Evolutionary conservation across 2,329 filamentous ascomycete species (phyloP).

Genomic region (Didymella pinodella): DNA sequence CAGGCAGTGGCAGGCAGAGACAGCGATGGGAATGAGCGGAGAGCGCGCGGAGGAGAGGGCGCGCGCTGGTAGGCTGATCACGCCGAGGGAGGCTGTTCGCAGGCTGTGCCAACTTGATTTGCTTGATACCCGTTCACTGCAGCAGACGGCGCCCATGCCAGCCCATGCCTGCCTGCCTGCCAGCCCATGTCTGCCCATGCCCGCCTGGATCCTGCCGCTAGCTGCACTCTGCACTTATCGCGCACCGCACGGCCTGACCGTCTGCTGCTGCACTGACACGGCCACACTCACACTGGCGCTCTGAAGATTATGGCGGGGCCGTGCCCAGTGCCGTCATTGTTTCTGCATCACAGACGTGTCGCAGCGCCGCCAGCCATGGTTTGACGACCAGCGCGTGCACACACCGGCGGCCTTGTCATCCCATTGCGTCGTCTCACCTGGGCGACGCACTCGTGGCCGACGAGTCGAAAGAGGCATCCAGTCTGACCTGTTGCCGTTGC

Average conservation of each 20-base stretch:
- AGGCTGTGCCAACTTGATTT: slow-evolving; percentile 8
- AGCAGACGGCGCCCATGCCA: background rate
- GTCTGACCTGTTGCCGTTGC: background rate
- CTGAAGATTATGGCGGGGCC: slow-evolving; percentile 27
- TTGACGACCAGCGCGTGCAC: slow-evolving; percentile 7
- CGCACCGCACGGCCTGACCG: slow-evolving; percentile 12
- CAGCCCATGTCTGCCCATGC: slow-evolving; percentile 7
- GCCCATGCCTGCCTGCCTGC: background rate
- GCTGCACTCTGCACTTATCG: slow-evolving; percentile 19
- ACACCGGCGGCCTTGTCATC: background rate
- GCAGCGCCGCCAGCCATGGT: slow-evolving; percentile 12
- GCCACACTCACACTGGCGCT: background rate
- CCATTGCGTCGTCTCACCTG: background rate
- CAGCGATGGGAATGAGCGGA: slow-evolving; percentile 15
- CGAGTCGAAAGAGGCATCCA: background rate
- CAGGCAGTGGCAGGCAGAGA: background rate
- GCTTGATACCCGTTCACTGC: slow-evolving; percentile 21
- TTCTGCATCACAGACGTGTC: slow-evolving; percentile 16
- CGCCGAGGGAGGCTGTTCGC: background rate
- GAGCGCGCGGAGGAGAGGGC: slow-evolving; percentile 18
- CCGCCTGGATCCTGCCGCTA: slow-evolving; percentile 22
- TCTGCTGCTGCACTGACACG: background rate
- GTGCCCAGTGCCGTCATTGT: slow-evolving; percentile 34
- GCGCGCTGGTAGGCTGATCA: slow-evolving; percentile 11
- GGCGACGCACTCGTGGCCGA: background rate